Base-by-base conservation (phyloP, 108 stramenopile genomes). In the Nitzschia inconspicua region DNA sequence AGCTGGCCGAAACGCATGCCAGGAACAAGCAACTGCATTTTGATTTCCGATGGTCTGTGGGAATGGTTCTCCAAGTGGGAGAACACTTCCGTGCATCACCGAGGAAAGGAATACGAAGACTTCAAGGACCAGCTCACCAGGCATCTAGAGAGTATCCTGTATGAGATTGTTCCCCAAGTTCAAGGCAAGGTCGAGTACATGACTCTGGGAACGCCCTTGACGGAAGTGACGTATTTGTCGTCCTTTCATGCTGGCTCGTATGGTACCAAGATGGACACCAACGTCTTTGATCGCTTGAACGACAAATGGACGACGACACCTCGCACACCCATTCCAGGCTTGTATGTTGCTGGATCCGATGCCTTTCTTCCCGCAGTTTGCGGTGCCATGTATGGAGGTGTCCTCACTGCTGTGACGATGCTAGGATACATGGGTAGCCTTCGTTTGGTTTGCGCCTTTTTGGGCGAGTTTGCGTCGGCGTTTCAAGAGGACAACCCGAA, bases 221-320 rank as follows among this genome's bases (percentile, higher is more conserved):
- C 79, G 0, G 79, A 80, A 51, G 71, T 73, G 37, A 72, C 74
- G 5, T 80, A 71, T 37, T 35, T 80, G 39, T 49, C 71, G 18
- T 68, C 65, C 23, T 80, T 46, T 52, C 57, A 56, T 19, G 79
- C 54, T 28, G 79, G 70, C 5, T 70, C 68, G 9, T 80, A 80
- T 44, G 79, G 79, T 32, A 80, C 79, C 1, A 73, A 57, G 52
- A 76, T 74, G 32, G 52, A 50, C 22, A 57, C 74, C 4, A 51
- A 71, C 18, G 76, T 80, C 65, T 80, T 80, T 46, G 56, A 59
- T 3, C 43, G 23, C 4, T 44, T 68, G 6, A 80, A 80, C 60
- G 60, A 70, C 56, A 60, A 53, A n/a, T 80, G 79, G 79, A 80
- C 79, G 3, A 80, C 79, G 8, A 76, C 57, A 19, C 79, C 79